These are phyloP conservation scores for Cryptococcus sp. DNA, from an alignment of 1,284 basidiomycete genomes.

Conservation along the genomic window DNA sequence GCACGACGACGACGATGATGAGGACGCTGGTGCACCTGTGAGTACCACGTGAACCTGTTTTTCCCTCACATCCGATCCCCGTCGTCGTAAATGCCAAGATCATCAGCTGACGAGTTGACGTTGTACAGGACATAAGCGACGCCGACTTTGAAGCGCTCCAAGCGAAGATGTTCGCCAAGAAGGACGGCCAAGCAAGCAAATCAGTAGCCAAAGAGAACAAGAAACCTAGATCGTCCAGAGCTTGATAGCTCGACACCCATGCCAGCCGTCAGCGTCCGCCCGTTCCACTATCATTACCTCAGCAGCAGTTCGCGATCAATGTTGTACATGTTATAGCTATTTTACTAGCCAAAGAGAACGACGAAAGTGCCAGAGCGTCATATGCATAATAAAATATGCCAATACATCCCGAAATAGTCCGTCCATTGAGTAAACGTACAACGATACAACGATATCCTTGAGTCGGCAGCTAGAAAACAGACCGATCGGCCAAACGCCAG, in stretches of 20 bases:
- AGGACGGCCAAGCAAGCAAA: slow-evolving; percentile 3
- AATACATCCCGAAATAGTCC: too few relatives aligned
- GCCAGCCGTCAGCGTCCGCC: too few relatives aligned
- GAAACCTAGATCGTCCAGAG: slow-evolving; percentile 8
- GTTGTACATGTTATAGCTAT: too few relatives aligned
- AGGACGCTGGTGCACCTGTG: slow-evolving; percentile 27
- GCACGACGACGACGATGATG: slow-evolving; percentile 15
- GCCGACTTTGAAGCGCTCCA: slow-evolving; percentile 50
- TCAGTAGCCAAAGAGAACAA: not conserved
- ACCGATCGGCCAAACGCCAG: slow-evolving; percentile 41
- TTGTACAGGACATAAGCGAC: slow-evolving; percentile 39
- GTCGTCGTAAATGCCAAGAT: not conserved
- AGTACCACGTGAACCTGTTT: slow-evolving; percentile 9
- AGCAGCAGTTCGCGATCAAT: too few relatives aligned
- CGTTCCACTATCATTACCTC: too few relatives aligned
- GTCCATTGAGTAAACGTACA: not conserved
- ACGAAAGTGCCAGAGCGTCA: too few relatives aligned
- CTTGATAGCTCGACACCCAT: too few relatives aligned
- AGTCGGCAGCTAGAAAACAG: slow-evolving; percentile 6
- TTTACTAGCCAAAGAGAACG: too few relatives aligned
- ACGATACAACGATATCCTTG: not conserved
- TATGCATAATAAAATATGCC: too few relatives aligned
- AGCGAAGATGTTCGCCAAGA: slow-evolving; percentile 45
- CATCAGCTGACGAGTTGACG: not conserved
- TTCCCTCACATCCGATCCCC: not conserved